Evolutionary conservation across 1,284 basidiomycete species (phyloP).

Genomic region (Ceratobasidium papillatum): DNA sequence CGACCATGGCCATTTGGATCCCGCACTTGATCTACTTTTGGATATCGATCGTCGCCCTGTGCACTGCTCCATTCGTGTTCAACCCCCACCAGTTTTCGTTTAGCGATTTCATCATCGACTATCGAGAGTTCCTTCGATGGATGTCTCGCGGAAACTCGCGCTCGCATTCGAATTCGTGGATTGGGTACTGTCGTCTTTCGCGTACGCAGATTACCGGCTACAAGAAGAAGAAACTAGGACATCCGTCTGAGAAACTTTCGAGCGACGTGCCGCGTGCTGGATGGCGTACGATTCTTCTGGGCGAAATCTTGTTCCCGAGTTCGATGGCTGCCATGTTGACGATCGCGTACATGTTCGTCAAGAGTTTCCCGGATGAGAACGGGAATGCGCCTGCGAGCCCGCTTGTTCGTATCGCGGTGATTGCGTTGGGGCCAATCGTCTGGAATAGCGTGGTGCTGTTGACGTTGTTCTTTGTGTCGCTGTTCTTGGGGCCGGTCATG

Average conservation of each 20-base stretch:
- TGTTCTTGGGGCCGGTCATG: conserved; percentile 93
- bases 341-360: conserved; percentile 89
- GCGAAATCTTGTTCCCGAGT: conserved; percentile 87
- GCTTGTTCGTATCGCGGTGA: conserved; percentile 91
- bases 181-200: conserved; percentile 93
- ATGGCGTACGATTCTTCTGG: conserved; percentile 88
- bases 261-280: conserved; percentile 89
- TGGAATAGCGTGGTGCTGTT: conserved; percentile 93
- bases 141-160: conserved; percentile 97
- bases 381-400: conserved; percentile 75
- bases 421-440: conserved; percentile 93
- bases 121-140: conserved; percentile 95
- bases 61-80: conserved; percentile 93
- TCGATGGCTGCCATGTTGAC: conserved; percentile 82
- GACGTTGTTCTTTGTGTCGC: conserved; percentile 85
- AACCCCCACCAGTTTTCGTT: conserved; percentile 97
- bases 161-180: conserved; percentile 97
- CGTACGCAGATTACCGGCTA: conserved; percentile 96
- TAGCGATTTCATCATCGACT: conserved; percentile 95
- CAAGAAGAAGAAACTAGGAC: conserved; percentile 94
- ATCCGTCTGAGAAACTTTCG: conserved; percentile 93
- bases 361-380: conserved; percentile 77
- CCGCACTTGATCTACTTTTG: conserved; percentile 96
- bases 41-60: conserved; percentile 87
- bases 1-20: conserved; percentile 88